These are phyloP conservation scores for Euphorbia corollata DNA, from an alignment of 441 rosid genomes.

Conservation along the genomic window DNA sequence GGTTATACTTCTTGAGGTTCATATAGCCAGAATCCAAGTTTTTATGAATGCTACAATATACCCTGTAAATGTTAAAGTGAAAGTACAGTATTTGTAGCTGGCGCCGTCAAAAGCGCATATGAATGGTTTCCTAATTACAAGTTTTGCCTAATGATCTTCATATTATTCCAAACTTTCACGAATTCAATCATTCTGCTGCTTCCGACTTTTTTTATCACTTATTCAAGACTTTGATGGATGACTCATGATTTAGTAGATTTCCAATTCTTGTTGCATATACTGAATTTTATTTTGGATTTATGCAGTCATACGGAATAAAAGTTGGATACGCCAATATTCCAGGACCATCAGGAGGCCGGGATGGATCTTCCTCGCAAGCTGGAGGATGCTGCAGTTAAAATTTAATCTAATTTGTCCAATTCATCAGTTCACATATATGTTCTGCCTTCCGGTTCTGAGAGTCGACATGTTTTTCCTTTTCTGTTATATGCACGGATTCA, in stretches of 20 bases:
- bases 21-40: background rate
- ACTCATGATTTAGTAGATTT: background rate
- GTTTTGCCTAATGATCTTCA: constrained; percentile 5
- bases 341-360: constrained; percentile 89
- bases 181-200: background rate
- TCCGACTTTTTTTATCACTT: background rate
- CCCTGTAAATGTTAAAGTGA: background rate
- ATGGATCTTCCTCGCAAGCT: constrained; percentile 65
- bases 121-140: background rate
- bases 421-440: constrained; percentile 8
- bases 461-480: background rate
- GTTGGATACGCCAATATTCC: constrained; percentile 94
- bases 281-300: background rate
- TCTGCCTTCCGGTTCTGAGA: constrained; percentile 12
- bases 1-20: background rate
- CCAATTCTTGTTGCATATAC: background rate
- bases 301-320: constrained; percentile 87
- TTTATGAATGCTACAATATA: background rate
- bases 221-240: background rate
- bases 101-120: background rate
- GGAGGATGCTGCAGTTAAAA: constrained; percentile 86
- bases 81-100: background rate
- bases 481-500: background rate
- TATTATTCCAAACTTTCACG: background rate
- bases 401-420: background rate